phyloP scores from a whole-genome alignment of 2,329 filamentous ascomycete species.

The Neopestalotiopsis sp. region DNA sequence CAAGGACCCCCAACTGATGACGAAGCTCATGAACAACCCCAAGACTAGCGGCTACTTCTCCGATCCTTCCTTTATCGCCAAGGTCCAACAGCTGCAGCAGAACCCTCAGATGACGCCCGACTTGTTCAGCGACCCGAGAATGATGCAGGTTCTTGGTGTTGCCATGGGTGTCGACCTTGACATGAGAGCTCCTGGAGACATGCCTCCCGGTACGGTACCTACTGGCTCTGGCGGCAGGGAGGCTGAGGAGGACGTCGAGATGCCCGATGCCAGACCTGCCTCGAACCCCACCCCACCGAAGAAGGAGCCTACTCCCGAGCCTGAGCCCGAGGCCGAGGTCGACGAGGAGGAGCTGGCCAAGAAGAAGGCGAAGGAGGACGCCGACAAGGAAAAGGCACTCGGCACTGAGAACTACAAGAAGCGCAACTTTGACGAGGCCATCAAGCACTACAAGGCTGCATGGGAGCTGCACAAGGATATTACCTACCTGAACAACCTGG shows the following conservation, averaged over 20 bases:
- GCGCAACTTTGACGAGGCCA: constrained; percentile 92
- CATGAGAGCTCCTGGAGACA: constrained; percentile 52
- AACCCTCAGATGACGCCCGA: constrained; percentile 82
- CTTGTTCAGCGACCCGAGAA: constrained; percentile 86
- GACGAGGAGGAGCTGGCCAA: constrained; percentile 86
- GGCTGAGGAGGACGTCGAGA: constrained; percentile 74
- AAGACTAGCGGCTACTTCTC: constrained; percentile 85
- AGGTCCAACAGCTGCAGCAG: constrained; percentile 79
- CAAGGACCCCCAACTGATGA: constrained; percentile 86
- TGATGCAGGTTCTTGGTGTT: constrained; percentile 93
- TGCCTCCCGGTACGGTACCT: constrained; percentile 37
- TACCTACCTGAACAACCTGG: constrained; percentile 95
- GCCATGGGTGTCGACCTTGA: constrained; percentile 93
- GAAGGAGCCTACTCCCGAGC: constrained; percentile 62
- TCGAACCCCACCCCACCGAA: constrained; percentile 59
- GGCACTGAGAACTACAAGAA: constrained; percentile 99
- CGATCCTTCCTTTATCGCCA: constrained; percentile 87
- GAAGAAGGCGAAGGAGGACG: constrained; percentile 89
- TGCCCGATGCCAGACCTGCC: constrained; percentile 67
- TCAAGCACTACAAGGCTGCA: constrained; percentile 91
- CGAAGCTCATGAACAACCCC: constrained; percentile 92
- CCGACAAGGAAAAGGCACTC: constrained; percentile 91
- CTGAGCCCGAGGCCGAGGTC: constrained; percentile 56
- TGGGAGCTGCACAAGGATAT: constrained; percentile 97
- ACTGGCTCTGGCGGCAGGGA: constrained; percentile 44